phyloP scores from a whole-genome alignment of 148 eudicot genomes.

The Rhododendron griersonianum region DNA sequence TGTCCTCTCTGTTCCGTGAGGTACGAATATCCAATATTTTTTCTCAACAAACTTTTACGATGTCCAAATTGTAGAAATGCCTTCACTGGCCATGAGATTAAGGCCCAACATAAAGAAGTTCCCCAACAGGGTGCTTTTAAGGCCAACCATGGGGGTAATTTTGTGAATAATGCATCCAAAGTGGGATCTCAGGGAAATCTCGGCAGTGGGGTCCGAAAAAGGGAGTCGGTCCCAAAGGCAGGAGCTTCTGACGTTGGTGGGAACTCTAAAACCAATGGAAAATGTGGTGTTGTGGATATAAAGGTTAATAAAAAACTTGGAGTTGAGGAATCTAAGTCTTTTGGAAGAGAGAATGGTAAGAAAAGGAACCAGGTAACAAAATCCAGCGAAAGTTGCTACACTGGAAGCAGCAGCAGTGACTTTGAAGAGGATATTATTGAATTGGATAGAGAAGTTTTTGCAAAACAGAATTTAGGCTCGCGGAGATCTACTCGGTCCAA shows the following conservation, averaged over 20 bases:
- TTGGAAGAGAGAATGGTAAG: constrained; percentile 22
- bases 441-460: not conserved
- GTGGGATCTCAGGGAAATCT: not conserved
- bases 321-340: constrained; percentile 16
- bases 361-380: constrained; percentile 15
- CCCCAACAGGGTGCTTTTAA: constrained; percentile 6
- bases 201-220: not conserved
- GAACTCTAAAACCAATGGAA: not conserved
- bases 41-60: constrained; percentile 24
- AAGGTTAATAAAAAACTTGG: constrained; percentile 15
- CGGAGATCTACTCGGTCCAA: constrained; percentile 33
- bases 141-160: not conserved
- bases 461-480: constrained; percentile 2
- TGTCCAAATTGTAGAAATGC: constrained; percentile 44
- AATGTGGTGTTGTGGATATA: not conserved
- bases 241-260: not conserved
- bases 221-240: not conserved
- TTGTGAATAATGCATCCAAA: not conserved
- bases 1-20: constrained; percentile 54
- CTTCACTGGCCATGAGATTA: constrained; percentile 41
- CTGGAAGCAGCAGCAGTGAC: not conserved
- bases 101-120: constrained; percentile 17
- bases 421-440: not conserved
- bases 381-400: not conserved
- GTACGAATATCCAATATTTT: constrained; percentile 39